phyloP scores from a whole-genome alignment of 768 basidiomycete species.

The Suillus sp. region DNA sequence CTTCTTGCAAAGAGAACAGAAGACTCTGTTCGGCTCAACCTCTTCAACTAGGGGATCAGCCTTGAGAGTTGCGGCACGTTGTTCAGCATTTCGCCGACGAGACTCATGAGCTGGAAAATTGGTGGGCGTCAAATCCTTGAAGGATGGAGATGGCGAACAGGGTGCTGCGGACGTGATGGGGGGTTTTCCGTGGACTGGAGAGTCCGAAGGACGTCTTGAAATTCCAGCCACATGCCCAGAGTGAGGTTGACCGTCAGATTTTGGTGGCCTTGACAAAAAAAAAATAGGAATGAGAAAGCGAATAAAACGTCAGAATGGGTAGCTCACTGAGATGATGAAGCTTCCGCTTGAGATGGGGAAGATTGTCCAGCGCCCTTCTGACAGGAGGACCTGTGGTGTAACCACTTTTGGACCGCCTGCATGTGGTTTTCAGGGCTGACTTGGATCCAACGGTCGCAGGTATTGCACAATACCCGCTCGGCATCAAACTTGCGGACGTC shows the following conservation, averaged over 20 bases:
- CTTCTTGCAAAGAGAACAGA: conserved; percentile 74
- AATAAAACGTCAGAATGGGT: background rate
- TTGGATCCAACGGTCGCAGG: conserved; percentile 69
- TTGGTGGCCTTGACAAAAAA: background rate
- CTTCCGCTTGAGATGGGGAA: conserved; percentile 21
- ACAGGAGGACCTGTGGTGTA: conserved; percentile 60
- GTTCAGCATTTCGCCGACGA: conserved; percentile 75
- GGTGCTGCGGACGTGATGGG: conserved; percentile 21
- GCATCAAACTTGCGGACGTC: conserved; percentile 76
- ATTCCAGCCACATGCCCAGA: background rate
- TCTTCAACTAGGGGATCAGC: conserved; percentile 65
- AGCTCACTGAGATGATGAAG: conserved; percentile 22
- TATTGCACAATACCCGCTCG: conserved; percentile 68
- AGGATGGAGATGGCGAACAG: conserved; percentile 40
- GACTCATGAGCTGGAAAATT: conserved; percentile 66
- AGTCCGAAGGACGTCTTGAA: background rate
- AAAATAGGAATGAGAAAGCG: background rate
- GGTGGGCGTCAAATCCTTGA: conserved; percentile 60
- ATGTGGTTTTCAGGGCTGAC: conserved; percentile 62
- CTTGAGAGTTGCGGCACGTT: conserved; percentile 70
- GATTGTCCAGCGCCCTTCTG: conserved; percentile 35
- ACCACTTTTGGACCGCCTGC: conserved; percentile 65
- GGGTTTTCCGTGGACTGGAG: conserved; percentile 11
- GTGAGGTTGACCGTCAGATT: background rate
- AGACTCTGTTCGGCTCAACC: conserved; percentile 75